Evolutionary conservation across 192 early-diverging fungal genomes (phyloP).

Genomic region (Coemansia nantahalensis): DNA sequence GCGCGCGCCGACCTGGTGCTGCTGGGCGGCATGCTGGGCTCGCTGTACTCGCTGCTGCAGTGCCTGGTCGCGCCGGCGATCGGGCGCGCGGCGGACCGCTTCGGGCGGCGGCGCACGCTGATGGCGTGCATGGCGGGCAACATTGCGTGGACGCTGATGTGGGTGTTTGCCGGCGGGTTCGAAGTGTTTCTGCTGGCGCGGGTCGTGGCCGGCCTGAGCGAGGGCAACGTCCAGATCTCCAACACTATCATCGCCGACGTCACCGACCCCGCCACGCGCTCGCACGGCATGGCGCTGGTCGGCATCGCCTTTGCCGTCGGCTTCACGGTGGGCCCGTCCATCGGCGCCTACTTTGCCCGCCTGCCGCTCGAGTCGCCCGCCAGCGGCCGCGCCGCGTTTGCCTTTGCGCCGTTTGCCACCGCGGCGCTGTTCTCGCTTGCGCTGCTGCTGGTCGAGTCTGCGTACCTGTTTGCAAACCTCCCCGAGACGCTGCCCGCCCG

Average conservation of each 20-base stretch:
- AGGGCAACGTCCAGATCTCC: conserved; percentile 97
- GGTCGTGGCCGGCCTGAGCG: conserved; percentile 89
- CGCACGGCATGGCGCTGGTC: conserved; percentile 83
- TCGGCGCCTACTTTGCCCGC: conserved; percentile 73
- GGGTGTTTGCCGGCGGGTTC: conserved; percentile 86
- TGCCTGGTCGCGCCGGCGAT: conserved; percentile 84
- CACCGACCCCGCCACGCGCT: conserved; percentile 73
- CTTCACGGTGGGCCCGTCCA: conserved; percentile 91
- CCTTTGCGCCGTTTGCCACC: conserved; percentile 71
- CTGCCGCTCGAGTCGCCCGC: conserved; percentile 11
- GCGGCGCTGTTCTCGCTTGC: conserved; percentile 86
- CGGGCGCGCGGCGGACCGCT: conserved; percentile 72
- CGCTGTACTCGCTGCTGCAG: conserved; percentile 92
- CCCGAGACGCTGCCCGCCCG: conserved; percentile 67
- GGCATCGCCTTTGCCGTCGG: conserved; percentile 96
- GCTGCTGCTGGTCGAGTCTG: conserved; percentile 76
- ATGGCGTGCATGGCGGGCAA: conserved; percentile 93
- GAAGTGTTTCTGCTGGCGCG: conserved; percentile 79
- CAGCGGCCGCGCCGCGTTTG: background rate
- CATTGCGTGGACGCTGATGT: conserved; percentile 80
- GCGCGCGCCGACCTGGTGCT: conserved; percentile 66
- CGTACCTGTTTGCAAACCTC: conserved; percentile 69
- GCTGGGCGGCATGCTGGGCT: conserved; percentile 88
- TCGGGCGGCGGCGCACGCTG: conserved; percentile 78
- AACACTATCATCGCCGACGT: conserved; percentile 96